A percentile compares a stretch with the other conserved stretches of the same genome.
These are phyloP conservation scores for Talaromyces sp. DNA, from an alignment of 2,329 filamentous ascomycete species.

Conservation along the genomic window DNA sequence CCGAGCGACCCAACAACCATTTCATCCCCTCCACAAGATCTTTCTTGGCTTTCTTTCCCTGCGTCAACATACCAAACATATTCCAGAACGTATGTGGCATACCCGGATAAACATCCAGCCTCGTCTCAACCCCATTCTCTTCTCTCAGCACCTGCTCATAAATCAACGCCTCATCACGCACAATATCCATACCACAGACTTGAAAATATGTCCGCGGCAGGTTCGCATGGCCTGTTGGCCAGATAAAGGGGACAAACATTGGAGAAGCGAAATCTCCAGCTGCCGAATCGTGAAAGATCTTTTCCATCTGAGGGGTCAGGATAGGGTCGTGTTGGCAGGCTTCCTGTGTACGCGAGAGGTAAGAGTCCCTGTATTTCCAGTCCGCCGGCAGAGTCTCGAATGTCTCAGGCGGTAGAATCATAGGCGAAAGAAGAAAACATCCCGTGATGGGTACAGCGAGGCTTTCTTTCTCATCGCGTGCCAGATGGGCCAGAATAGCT, in stretches of 20 bases:
- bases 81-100: conserved; percentile 32
- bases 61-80: conserved; percentile 11
- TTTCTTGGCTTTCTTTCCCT: conserved; percentile 7
- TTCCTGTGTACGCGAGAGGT: conserved; percentile 30
- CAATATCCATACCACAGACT: conserved; percentile 27
- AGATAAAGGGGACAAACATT: neutral
- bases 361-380: conserved; percentile 17
- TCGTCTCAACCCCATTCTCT: conserved; percentile 27
- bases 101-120: conserved; percentile 30
- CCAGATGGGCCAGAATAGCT: conserved; percentile 30
- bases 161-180: conserved; percentile 26
- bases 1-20: conserved; percentile 5
- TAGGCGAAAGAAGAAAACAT: conserved; percentile 30
- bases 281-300: conserved; percentile 6
- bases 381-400: conserved; percentile 22
- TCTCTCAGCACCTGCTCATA: conserved; percentile 25
- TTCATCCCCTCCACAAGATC: conserved; percentile 10
- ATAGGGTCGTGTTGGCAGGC: conserved; percentile 23
- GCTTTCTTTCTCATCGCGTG: conserved; percentile 32
- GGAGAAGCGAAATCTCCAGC: conserved; percentile 2
- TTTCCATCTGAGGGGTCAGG: conserved; percentile 28
- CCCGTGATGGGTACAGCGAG: conserved; percentile 45
- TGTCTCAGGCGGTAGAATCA: conserved; percentile 34
- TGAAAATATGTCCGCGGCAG: conserved; percentile 26
- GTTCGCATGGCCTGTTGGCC: conserved; percentile 26